Evolutionary conservation across 2,329 filamentous ascomycete genomes (phyloP).

Genomic region (Aureobasidium sp.): DNA sequence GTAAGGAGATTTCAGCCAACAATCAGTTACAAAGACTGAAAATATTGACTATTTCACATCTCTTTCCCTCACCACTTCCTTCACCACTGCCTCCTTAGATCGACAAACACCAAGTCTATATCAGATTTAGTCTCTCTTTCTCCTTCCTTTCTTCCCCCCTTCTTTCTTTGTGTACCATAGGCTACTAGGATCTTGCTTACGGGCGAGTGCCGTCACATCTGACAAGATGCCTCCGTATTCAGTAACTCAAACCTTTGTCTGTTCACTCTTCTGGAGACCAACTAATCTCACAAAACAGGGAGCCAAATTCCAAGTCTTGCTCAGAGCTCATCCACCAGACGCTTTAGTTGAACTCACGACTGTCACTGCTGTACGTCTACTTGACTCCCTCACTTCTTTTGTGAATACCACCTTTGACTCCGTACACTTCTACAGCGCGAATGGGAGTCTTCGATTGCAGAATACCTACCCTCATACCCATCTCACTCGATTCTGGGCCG

Average conservation of each 20-base stretch:
- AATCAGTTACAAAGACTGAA: background rate
- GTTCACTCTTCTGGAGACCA: background rate
- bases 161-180: too few relatives aligned
- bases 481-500: constrained; percentile 5
- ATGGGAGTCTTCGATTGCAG: background rate
- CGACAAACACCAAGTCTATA: background rate
- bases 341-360: background rate
- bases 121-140: background rate
- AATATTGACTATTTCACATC: background rate
- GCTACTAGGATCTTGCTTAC: background rate
- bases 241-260: background rate
- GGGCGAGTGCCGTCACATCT: background rate
- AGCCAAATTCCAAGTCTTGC: background rate
- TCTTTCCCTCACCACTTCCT: background rate
- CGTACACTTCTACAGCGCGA: background rate
- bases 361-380: background rate
- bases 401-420: background rate
- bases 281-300: background rate
- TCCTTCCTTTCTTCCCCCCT: background rate
- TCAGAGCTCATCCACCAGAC: background rate
- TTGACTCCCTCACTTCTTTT: background rate
- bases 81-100: background rate
- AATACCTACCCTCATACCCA: background rate
- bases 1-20: background rate
- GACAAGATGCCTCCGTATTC: constrained; percentile 3